Evolutionary conservation across 148 eudicot species (phyloP), one percentile per base, ranked within the genome.

Genomic region (Pouteria glomerata): DNA sequence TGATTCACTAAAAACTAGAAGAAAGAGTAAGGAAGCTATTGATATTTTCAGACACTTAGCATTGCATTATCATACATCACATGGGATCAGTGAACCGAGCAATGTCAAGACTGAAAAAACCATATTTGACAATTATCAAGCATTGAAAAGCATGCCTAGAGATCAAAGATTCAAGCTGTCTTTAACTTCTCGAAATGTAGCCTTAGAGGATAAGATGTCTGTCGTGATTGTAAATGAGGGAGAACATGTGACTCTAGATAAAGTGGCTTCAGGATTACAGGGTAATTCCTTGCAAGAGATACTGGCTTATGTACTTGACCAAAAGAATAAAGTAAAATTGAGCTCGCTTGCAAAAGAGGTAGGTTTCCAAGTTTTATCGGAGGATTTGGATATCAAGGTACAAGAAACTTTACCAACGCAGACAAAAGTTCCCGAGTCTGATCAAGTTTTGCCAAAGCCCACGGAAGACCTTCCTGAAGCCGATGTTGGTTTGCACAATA

Each of bases 351-450:
- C 92, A 39, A 90, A 86, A 72, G 90, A 90, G 77, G 95, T 77
- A 35, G 98, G 98, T 58, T 93, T 93, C 57, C 88, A 90, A 81
- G 95, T 93, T 73, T 76, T 93, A 63, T 93, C 98, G 50, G 90
- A 90, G 66, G 97, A 93, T 76, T 52, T 89, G 42, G 89, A 87
- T 66, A 79, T 93, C 52, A 82, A 82, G 58, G 56, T 73, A 66
- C 78, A 79, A 72, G 85, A 85, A 82, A 76, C 76, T 60, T 60
- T 66, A 65, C 80, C 83, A 53, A 23, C 78, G 57, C 78, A 79
- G 45, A 63, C 64, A 50, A 79, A 82, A 71, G 68, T 21, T 29
- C 35, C 66, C 55, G 76, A 77, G 31, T 68, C 78, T 73, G 24
- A 70, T 74, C 71, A 70, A 51, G 78, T 61, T 80, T 79, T 68